These are phyloP conservation scores for Penicillium odoratum DNA, from an alignment of 495 filamentous ascomycete species.

Conservation along the genomic window DNA sequence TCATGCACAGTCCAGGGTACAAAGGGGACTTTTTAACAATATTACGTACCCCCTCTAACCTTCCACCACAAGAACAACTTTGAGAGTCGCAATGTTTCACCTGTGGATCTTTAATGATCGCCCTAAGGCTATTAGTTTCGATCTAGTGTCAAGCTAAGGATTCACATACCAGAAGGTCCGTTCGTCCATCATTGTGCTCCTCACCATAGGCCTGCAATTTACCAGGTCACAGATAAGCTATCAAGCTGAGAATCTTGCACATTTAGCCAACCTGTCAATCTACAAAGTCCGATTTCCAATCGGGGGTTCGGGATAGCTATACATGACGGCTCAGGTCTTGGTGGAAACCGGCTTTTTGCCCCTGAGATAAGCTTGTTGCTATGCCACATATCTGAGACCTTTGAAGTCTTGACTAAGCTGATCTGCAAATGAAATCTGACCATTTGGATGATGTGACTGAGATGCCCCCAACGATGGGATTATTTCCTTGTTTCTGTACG, in stretches of 20 bases:
- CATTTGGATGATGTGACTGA: neutral
- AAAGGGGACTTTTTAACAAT: neutral
- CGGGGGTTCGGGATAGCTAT: neutral
- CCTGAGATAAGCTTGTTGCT: slow-evolving; percentile 3
- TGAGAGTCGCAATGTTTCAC: slow-evolving; percentile 30
- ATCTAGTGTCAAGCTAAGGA: slow-evolving; percentile 19
- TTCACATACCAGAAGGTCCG: neutral
- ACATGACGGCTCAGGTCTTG: too few relatives aligned
- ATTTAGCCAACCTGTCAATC: too few relatives aligned
- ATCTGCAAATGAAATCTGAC: neutral
- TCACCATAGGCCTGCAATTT: too few relatives aligned
- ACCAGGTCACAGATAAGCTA: too few relatives aligned
- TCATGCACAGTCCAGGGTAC: neutral
- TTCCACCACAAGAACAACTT: neutral
- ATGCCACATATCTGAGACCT: slow-evolving; percentile 4
- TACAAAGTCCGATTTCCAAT: too few relatives aligned
- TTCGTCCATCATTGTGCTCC: neutral
- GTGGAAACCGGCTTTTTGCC: neutral
- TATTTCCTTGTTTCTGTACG: neutral
- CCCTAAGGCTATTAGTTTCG: slow-evolving; percentile 23
- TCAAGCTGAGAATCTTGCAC: too few relatives aligned
- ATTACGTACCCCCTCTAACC: slow-evolving; percentile 26
- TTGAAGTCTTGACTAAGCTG: neutral
- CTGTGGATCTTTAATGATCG: slow-evolving; percentile 27
- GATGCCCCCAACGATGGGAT: neutral